Percentiles rank a stretch among this genome's conserved stretches.
These are phyloP conservation scores for Yamadazyma buinensis DNA, from an alignment of 1,139 yeast species.

Conservation along the genomic window DNA sequence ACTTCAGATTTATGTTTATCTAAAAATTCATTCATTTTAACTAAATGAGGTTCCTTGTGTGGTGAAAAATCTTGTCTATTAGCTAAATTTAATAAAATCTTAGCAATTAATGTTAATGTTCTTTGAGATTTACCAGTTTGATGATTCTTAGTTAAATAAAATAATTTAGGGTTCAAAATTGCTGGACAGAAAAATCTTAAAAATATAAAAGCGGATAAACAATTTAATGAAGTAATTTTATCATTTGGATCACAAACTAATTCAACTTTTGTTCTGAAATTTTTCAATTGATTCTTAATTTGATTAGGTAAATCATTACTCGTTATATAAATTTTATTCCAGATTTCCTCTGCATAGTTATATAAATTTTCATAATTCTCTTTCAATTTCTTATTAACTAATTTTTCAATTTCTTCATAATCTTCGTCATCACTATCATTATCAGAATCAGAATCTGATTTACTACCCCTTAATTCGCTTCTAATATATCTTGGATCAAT, in stretches of 20 bases:
- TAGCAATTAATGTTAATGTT: slow-evolving; percentile 79
- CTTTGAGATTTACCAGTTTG: slow-evolving; percentile 71
- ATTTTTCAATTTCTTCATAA: slow-evolving; percentile 24
- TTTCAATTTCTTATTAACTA: slow-evolving; percentile 33
- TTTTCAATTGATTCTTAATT: slow-evolving; percentile 58
- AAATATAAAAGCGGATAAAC: slow-evolving; percentile 80
- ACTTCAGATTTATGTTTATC: slow-evolving; percentile 56
- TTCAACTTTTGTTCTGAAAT: slow-evolving; percentile 59
- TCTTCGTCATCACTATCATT: slow-evolving; percentile 31
- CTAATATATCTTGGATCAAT: slow-evolving; percentile 62
- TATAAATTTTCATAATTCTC: slow-evolving; percentile 52
- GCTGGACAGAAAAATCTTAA: slow-evolving; percentile 90
- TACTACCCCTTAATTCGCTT: slow-evolving; percentile 33
- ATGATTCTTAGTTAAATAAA: slow-evolving; percentile 66
- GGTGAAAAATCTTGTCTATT: slow-evolving; percentile 68
- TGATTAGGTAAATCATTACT: slow-evolving; percentile 74
- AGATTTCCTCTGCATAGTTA: slow-evolving; percentile 57
- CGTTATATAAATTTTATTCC: slow-evolving; percentile 68
- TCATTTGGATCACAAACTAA: slow-evolving; percentile 58
- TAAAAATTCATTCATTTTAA: slow-evolving; percentile 66
- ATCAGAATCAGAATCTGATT: slow-evolving; percentile 18
- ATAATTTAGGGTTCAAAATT: slow-evolving; percentile 79
- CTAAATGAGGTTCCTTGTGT: slow-evolving; percentile 80
- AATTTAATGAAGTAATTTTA: slow-evolving; percentile 54
- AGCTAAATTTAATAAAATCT: slow-evolving; percentile 74